Percentiles rank a stretch among this genome's conserved stretches.
Conservation (phyloP, 2,329 filamentous ascomycete species). For the Pleomassaria siparia region DNA sequence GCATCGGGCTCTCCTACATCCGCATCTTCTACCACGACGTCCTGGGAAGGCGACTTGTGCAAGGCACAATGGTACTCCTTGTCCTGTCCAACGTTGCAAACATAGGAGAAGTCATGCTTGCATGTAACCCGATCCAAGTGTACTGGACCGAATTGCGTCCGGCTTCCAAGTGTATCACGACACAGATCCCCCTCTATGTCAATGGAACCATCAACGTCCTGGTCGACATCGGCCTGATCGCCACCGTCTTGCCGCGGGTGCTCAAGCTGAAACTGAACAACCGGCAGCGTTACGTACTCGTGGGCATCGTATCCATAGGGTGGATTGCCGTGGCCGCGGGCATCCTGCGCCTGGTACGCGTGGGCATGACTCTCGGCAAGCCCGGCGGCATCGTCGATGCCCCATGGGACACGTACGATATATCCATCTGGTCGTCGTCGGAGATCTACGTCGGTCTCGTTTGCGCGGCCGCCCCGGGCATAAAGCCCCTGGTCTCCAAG, state of each 20-base stretch:
- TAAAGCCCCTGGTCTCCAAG: slow-evolving; percentile 20
- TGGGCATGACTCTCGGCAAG: slow-evolving; percentile 12
- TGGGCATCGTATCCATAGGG: slow-evolving; percentile 21
- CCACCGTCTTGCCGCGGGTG: slow-evolving; percentile 22
- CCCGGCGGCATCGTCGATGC: slow-evolving; percentile 16
- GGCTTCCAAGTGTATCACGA: slow-evolving; percentile 14
- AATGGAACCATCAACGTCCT: slow-evolving; percentile 18
- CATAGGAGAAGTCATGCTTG: slow-evolving; percentile 15
- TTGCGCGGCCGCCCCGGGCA: slow-evolving; percentile 23
- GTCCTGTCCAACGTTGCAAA: slow-evolving; percentile 15
- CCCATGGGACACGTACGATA: slow-evolving; percentile 25
- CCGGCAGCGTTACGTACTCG: slow-evolving; percentile 18
- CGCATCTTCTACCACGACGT: slow-evolving; percentile 22
- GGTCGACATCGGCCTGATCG: slow-evolving; percentile 20
- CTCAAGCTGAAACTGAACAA: slow-evolving; percentile 18
- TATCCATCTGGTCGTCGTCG: slow-evolving; percentile 24
- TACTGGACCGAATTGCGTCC: slow-evolving; percentile 26
- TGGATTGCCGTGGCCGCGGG: slow-evolving; percentile 19
- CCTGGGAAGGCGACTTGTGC: slow-evolving; percentile 18
- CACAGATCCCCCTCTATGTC: slow-evolving; percentile 14
- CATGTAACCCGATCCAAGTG: slow-evolving; percentile 19
- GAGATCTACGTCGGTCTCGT: slow-evolving; percentile 24
- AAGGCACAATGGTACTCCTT: slow-evolving; percentile 13
- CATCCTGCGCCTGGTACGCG: slow-evolving; percentile 20
- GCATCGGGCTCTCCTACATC: slow-evolving; percentile 25